Evolutionary conservation across 139 green algal genomes (phyloP), one percentile per base, ranked within the genome.

Genomic region (Raphidocelis subcapitata): DNA sequence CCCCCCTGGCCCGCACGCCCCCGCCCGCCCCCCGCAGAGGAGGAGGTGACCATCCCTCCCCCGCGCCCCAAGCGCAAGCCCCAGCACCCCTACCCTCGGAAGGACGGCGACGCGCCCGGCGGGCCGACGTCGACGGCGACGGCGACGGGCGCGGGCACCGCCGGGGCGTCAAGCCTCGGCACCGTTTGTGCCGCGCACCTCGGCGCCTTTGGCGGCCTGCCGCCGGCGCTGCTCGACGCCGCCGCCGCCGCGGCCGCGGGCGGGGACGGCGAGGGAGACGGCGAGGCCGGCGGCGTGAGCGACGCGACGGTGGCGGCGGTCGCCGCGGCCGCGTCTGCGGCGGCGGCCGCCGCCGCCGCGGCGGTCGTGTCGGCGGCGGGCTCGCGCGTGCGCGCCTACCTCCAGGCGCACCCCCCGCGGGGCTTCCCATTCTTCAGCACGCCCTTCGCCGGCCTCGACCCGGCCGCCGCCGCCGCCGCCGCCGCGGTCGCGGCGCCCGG

Each of bases 21-120:
- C 14, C 56, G 32, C 49, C 64, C n/a, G 23, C 5, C 60, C 5
- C 23, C 8, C 55, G 56, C 60, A 76, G 79, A 81, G 1, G 73
- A 82, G 3, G 75, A 82, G 57, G 76, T 97, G 61, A 69, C 74
- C 51, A 94, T 97, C 57, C 94, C 94, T 0, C 94, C 94, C 3
- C 93, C 94, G 0, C 73, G 94, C 15, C 91, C 89, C 26, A 98
- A 97, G 82, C 82, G 87, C 56, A 97, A 95, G 77, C 86, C 89
- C 28, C 33, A 74, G 16, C 82, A 89, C 63, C 89, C 90, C 1
- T 96, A 96, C 69, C 90, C 92, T 1, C 81, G 84, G 26, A 94
- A 95, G 71, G 74, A 85, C 60, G 67, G 60, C 33, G 56, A 35
- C 2, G 28, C 44, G 10, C 0, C 24, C 74, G 20, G 57, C 46